Evolutionary conservation across 805 yeast genomes (phyloP).

Genomic region (Ogataea salicorniae): DNA sequence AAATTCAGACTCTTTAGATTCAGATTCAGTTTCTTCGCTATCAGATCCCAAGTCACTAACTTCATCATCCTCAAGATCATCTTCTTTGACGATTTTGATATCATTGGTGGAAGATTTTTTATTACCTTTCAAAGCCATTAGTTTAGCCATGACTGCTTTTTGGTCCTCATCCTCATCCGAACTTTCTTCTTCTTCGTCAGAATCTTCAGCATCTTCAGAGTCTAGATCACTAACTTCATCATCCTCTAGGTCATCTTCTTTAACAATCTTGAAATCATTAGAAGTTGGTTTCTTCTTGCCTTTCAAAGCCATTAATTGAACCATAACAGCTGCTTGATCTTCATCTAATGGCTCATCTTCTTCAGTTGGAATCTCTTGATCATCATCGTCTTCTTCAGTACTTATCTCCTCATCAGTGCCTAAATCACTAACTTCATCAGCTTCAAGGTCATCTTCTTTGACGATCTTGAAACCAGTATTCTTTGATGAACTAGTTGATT

Average conservation of each 20-base stretch:
- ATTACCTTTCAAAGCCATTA: conserved; percentile 49
- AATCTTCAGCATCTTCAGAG: conserved; percentile 1
- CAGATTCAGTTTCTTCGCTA: neutral
- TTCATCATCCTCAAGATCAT: conserved; percentile 9
- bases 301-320: conserved; percentile 18
- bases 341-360: conserved; percentile 16
- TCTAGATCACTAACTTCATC: conserved; percentile 17
- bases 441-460: conserved; percentile 16
- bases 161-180: conserved; percentile 28
- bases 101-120: conserved; percentile 27
- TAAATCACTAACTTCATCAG: conserved; percentile 17
- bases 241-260: conserved; percentile 24
- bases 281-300: conserved; percentile 23
- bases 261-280: conserved; percentile 27
- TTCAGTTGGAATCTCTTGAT: conserved; percentile 4
- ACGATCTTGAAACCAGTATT: conserved; percentile 7
- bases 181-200: neutral
- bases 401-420: conserved; percentile 4
- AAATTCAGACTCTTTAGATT: neutral
- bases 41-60: conserved; percentile 2
- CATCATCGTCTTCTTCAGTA: conserved; percentile 5
- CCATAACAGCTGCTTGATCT: conserved; percentile 23
- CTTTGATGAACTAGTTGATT: conserved; percentile 5
- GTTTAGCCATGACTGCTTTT: conserved; percentile 52
- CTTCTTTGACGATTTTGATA: conserved; percentile 6